Evolutionary conservation across 192 early-diverging fungal species (phyloP), one percentile per base, ranked within the genome.

Genomic region (Entomortierella chlamydospora): DNA sequence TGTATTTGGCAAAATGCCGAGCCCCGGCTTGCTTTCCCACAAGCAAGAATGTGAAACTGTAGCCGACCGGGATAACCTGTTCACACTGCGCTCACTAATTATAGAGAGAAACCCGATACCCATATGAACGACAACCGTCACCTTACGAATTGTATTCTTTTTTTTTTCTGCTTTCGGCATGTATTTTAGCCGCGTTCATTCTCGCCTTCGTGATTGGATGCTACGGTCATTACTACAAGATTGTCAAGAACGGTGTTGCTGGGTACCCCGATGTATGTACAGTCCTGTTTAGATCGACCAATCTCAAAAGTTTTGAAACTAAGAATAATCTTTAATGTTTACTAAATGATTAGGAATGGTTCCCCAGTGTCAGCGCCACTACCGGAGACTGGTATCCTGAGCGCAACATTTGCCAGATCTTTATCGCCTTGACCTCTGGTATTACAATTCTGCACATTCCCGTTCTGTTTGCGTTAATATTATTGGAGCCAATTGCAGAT

Each of bases 351-450:
- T 67, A 87, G 86, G 85, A 88, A 86, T 91, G 91, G 93, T 92
- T 95, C 49, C 93, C 93, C 33, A 93, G 91, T 61, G 92, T 95
- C 1, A 92, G 90, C 51, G 93, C 92, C 0, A 89, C 91, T 1
- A 95, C 92, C 50, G 93, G 93, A 71, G 93, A 95, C 71, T 74
- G 92, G 64, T 95, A 93, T 71, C 93, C 91, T 9, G 92, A 88
- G 9, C 82, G 91, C 20, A 89, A 85, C 51, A 84, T 93, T 25
- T 95, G 93, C 67, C 92, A 95, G 86, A 83, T 95, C 26, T 82
- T 93, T 18, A 92, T 93, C 70, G 93, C 93, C n/a, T 70, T 93
- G 65, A 88, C 91, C 1, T 85, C 87, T 12, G 91, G 85, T 86
- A 82, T 29, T 37, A n/a, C n/a, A n/a, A n/a, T n/a, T n/a, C n/a